Base-by-base conservation (phyloP, 1,284 basidiomycete species). In the Phylloporus sp. region DNA sequence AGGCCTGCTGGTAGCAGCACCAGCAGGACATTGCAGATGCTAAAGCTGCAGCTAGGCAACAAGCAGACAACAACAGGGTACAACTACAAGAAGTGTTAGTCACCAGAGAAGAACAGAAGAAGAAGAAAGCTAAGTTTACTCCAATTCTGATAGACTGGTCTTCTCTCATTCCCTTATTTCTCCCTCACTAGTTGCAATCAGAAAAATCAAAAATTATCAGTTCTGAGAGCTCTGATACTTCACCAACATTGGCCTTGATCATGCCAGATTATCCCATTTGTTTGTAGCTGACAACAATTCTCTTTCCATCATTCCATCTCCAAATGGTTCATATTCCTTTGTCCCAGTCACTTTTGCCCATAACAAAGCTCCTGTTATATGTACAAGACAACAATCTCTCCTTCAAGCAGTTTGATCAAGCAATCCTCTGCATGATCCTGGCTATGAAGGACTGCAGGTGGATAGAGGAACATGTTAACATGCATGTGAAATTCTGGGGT, bases 161-260 rank as follows among this genome's bases (percentile, higher is more conserved):
- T 2, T 26, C 0, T 58, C 57, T 0, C 4, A 15, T 1, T 22
- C 37, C 7, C 34, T 37, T 15, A 15, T 37, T 15, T 37, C 15
- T 8, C 34, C 34, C 34, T 37, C 15, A 15, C 34, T 37, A 15
- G 10, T 37, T 15, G 34, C 34, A 13, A 18, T 18, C 6, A 11
- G 18, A 6, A 61, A 55, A 18, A 11, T 61, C 2, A 55, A 50
- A 12, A 39, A 3, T 11, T 37, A 50, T 28, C 44, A 50, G 2
- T 56, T 55, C 10, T 61, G 53, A 5, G 37, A 60, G 10, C 44
- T 49, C 10, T 60, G 59, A 34, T 60, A 47, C 4, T 60, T 60
- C 52, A 49, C 34, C 20, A 60, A 60, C 10, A 34, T 6, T 4
- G 44, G 52, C 6, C 20, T 60, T 2, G 52, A 60, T 13, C 20